Conservation (phyloP, 2,329 filamentous ascomycete species). For the Blumeriella jaapii region DNA sequence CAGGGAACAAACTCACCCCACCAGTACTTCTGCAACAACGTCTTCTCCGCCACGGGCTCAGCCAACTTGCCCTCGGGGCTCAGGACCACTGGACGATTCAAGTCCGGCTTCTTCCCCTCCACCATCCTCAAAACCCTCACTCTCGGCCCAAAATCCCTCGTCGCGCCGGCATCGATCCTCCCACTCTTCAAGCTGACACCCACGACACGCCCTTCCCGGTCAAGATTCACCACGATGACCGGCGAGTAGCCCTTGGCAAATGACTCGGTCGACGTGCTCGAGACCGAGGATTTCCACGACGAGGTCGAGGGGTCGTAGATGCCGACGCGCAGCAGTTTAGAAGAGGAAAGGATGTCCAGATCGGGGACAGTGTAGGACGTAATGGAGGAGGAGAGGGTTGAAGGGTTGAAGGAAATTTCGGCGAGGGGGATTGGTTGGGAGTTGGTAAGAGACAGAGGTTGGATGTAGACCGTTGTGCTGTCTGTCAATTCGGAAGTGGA, state of each 20-base stretch:
- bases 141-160: slow-evolving; percentile 53
- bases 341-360: slow-evolving; percentile 30
- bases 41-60: slow-evolving; percentile 46
- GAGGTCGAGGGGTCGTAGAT: slow-evolving; percentile 38
- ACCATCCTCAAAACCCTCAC: slow-evolving; percentile 38
- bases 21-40: slow-evolving; percentile 59
- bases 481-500: slow-evolving; percentile 31
- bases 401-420: slow-evolving; percentile 42
- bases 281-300: slow-evolving; percentile 43
- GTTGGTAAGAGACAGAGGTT: slow-evolving; percentile 15
- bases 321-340: slow-evolving; percentile 43
- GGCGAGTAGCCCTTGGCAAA: slow-evolving; percentile 51
- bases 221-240: slow-evolving; percentile 41
- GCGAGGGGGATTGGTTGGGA: slow-evolving; percentile 41
- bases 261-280: slow-evolving; percentile 43
- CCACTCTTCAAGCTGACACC: slow-evolving; percentile 44
- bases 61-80: slow-evolving; percentile 47
- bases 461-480: slow-evolving; percentile 23
- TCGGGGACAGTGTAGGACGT: slow-evolving; percentile 44
- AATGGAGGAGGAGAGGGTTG: slow-evolving; percentile 34
- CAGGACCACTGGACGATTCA: slow-evolving; percentile 54
- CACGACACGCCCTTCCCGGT: slow-evolving; percentile 34
- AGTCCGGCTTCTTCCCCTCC: slow-evolving; percentile 42
- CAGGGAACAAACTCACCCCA: slow-evolving; percentile 31
- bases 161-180: slow-evolving; percentile 50